These are phyloP conservation scores for Williopsis jadinii DNA, from an alignment of 1,139 yeast genomes.

Conservation along the genomic window DNA sequence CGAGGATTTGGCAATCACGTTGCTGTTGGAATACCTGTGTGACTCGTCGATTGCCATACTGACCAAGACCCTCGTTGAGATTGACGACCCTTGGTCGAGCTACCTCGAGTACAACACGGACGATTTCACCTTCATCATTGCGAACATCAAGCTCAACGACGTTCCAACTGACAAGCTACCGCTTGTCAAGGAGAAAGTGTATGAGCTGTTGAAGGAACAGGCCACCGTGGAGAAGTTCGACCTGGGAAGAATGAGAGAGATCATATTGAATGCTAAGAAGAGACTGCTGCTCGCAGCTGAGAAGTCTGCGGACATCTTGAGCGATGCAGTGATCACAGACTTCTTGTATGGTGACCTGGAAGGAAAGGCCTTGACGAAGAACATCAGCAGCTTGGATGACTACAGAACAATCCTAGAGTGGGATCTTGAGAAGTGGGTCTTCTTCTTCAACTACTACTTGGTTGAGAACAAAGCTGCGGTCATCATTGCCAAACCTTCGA, in stretches of 20 bases:
- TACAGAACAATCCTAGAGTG: constrained; percentile 55
- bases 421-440: constrained; percentile 64
- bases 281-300: constrained; percentile 62
- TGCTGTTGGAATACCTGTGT: constrained; percentile 70
- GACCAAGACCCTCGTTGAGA: constrained; percentile 65
- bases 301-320: constrained; percentile 51
- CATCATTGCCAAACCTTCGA: constrained; percentile 74
- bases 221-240: constrained; percentile 47
- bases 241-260: constrained; percentile 54
- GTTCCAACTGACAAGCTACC: constrained; percentile 65
- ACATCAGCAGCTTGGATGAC: constrained; percentile 51
- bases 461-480: constrained; percentile 64
- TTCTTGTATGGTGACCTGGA: constrained; percentile 69
- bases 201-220: constrained; percentile 47
- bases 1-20: constrained; percentile 59
- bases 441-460: constrained; percentile 44
- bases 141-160: constrained; percentile 57
- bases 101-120: constrained; percentile 64
- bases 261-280: constrained; percentile 58
- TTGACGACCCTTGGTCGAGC: constrained; percentile 77
- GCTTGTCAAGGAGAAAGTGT: constrained; percentile 44
- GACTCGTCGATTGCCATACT: constrained; percentile 67
- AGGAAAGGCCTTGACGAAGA: constrained; percentile 49
- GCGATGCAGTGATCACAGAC: constrained; percentile 66
- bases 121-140: constrained; percentile 53